A percentile compares a stretch with the other conserved stretches of the same genome.
Conservation (phyloP, 345 rosid species). For the Murraya koenigii region DNA sequence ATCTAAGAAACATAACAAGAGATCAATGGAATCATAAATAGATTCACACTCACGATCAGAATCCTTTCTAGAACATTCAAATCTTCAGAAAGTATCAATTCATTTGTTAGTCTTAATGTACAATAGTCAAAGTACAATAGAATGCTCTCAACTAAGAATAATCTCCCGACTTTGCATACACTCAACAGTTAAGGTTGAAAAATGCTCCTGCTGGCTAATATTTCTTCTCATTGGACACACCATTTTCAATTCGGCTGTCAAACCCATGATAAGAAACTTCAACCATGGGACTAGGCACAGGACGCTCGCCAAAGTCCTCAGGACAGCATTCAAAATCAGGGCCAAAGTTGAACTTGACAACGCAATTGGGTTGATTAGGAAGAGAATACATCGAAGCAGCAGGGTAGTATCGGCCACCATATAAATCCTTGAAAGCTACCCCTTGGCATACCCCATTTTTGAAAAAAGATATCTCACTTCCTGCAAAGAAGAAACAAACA, state of each 20-base stretch:
- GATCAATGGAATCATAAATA: constrained; percentile 2
- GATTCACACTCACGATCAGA: constrained; percentile 18
- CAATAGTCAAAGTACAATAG: constrained; percentile 16
- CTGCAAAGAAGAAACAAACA: constrained; percentile 39
- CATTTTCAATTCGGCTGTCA: constrained; percentile 60
- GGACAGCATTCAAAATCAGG: constrained; percentile 78
- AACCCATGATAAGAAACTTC: constrained; percentile 78
- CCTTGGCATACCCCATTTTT: constrained; percentile 89
- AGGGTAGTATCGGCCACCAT: constrained; percentile 87
- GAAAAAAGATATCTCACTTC: constrained; percentile 95
- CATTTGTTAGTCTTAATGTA: constrained; percentile 28
- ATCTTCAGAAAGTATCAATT: constrained; percentile 22
- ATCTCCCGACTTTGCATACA: constrained; percentile 13
- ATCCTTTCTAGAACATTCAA: constrained; percentile 16
- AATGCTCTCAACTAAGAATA: constrained; percentile 22
- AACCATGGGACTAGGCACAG: constrained; percentile 64
- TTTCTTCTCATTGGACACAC: constrained; percentile 58
- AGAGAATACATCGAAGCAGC: constrained; percentile 99
- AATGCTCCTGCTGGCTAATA: constrained; percentile 35
- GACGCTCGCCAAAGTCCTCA: constrained; percentile 63
- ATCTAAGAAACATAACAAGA: not conserved
- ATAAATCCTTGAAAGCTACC: constrained; percentile 78
- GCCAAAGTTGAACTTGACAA: constrained; percentile 90
- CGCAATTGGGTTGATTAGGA: constrained; percentile 82
- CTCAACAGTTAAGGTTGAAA: not conserved